Evolutionary conservation across 208 protist species (phyloP), one percentile per base, ranked within the genome.

Genomic region (Crithidia brevicula): DNA sequence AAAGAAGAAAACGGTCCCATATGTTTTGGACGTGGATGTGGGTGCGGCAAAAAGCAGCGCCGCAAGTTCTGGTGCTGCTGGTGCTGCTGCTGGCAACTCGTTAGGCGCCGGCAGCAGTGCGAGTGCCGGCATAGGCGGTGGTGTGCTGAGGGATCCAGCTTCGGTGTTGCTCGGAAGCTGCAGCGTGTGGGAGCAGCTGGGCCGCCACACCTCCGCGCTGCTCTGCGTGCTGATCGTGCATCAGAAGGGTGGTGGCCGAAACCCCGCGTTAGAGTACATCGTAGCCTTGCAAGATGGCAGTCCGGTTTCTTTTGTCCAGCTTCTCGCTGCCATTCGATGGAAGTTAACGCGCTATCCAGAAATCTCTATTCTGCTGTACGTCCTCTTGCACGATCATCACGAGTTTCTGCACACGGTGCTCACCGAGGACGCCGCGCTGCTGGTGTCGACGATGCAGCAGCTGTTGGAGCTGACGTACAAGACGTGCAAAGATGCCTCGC

Each of bases 311-410:
- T 90, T 85, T 62, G 57, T 53, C 20, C n/a, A 36, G 2, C 68
- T 95, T 10, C 79, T 93, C 28, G 47, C 52, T 11, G 58, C 81
- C 11, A 70, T 92, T 5, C 60, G 56, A 25, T 74, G 27, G 47
- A 60, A 72, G 20, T 34, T 95, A 25, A 16, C 67, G 15, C 57
- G 51, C 18, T 93, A 81, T 56, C 86, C 90, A 1, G 58, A 74
- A 11, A 18, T 93, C 20, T 84, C 77, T 57, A 83, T 89, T 60
- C 43, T 95, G 20, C 61, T 95, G 36, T 95, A 95, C 67, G 65
- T 72, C 31, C 69, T 95, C 5, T 18, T 95, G 18, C 68, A 90
- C 56, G 90, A 95, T 58, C 83, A 93, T 46, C 74, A 63, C 22
- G 81, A 61, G 13, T 92, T 92, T 66, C 51, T 90, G 30, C 76